Base-by-base conservation (phyloP, 352 stramenopile species). In the Phytophthora aleatoria region DNA sequence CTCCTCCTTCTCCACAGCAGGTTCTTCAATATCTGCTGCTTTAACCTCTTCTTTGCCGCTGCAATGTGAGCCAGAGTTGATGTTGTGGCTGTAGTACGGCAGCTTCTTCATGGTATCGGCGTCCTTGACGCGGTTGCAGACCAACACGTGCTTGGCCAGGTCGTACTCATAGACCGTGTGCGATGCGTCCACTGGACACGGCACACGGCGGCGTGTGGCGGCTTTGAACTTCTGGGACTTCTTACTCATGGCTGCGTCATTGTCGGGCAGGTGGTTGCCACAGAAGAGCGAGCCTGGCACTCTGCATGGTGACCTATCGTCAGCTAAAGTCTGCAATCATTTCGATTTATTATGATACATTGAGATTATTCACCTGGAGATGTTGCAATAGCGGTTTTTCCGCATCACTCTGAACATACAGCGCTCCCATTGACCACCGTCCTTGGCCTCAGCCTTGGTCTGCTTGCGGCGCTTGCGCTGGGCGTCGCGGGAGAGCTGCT, bases 381-480 rank as follows among this genome's bases (percentile, higher is more conserved):
- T 89, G 67, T 93, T 95, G 67, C 87, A 95, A 48, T 76, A 93
- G 64, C 87, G 87, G 45, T 91, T 85, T 69, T 95, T 95, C 51
- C 81, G 79, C 67, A 86, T 72, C 33, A 95, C 69, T 31, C 74
- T 77, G 61, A 92, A 93, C 83, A 93, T 89, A 67, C 87, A 95
- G 49, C 83, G 79, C 3, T 86, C 74, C 87, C 87, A 95, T 54
- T 86, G 67, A 33, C 77, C 84, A 4, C 55, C 67, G 20, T 79
- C 64, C 49, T 79, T 83, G 3, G 77, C 73, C 20, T 73, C 55
- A 6, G 61, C 47, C 70, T 95, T 95, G 1, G 66, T 59, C 47
- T 87, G 67, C 61, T 95, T 95, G 59, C 84, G 82, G 57, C 85
- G 76, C 71, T 83, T 81, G n/a, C 66, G 50, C 30, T 74, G 51